A percentile compares a stretch with the other conserved stretches of the same genome.
phyloP scores from a whole-genome alignment of 1,284 basidiomycete species.

The Apiotrichum gamsii region DNA sequence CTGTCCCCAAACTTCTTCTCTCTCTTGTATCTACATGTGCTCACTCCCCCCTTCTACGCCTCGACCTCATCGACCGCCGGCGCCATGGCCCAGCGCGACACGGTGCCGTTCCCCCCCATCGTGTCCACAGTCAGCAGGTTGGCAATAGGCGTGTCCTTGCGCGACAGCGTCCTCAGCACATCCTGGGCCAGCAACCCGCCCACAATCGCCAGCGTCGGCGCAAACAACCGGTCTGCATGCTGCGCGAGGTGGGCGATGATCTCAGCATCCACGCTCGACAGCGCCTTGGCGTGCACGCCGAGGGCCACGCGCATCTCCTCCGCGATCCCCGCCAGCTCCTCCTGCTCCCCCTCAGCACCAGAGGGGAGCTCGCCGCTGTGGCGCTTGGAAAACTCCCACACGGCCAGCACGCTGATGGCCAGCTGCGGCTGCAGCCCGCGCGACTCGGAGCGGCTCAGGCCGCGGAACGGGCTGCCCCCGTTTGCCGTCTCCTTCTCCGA shows the following conservation, averaged over 20 bases:
- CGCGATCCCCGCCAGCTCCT: conserved; percentile 59
- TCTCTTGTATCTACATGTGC: too few species aligned
- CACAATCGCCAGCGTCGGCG: conserved; percentile 82
- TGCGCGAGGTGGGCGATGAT: conserved; percentile 51
- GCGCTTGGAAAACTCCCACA: conserved; percentile 72
- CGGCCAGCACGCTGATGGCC: conserved; percentile 64
- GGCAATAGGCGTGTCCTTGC: conserved; percentile 81
- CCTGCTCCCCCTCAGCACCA: conserved; percentile 48
- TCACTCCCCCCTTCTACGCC: neutral
- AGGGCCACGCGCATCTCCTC: conserved; percentile 57
- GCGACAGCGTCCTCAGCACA: conserved; percentile 82
- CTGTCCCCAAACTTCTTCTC: neutral
- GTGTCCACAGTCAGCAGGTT: conserved; percentile 86
- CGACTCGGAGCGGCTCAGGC: conserved; percentile 63
- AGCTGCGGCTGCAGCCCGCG: conserved; percentile 69
- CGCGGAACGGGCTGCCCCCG: conserved; percentile 57
- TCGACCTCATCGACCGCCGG: neutral
- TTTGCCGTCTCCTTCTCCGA: conserved; percentile 10
- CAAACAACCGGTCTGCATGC: conserved; percentile 77
- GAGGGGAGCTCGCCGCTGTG: conserved; percentile 59
- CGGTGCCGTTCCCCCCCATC: conserved; percentile 54
- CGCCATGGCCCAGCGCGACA: conserved; percentile 35
- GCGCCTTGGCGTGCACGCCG: conserved; percentile 62
- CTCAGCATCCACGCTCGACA: conserved; percentile 55
- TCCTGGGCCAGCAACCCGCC: conserved; percentile 94